phyloP scores from a whole-genome alignment of 148 eudicot species.

The Amaranthus cruentus region DNA sequence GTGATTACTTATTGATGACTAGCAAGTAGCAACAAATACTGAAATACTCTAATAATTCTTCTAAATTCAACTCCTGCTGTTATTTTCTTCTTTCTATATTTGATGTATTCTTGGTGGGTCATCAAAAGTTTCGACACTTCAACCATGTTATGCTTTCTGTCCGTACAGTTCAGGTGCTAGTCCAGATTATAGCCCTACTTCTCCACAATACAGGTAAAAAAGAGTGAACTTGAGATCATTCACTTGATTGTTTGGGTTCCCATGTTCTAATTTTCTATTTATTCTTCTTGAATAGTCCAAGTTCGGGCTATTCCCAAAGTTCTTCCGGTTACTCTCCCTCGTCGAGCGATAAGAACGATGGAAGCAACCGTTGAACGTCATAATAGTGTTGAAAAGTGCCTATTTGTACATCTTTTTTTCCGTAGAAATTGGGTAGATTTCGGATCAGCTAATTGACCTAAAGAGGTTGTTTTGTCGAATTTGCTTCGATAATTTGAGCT shows the following conservation, averaged over 20 bases:
- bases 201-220: constrained; percentile 48
- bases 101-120: too few species aligned
- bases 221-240: background rate
- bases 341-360: constrained; percentile 36
- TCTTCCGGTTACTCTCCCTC: constrained; percentile 48
- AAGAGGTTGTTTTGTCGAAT: background rate
- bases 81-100: background rate
- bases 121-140: background rate
- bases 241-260: background rate
- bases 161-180: constrained; percentile 41
- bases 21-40: too few species aligned
- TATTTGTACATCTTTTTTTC: too few species aligned
- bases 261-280: background rate
- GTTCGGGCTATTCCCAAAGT: constrained; percentile 43
- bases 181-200: constrained; percentile 49
- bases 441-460: background rate
- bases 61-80: background rate
- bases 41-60: too few species aligned
- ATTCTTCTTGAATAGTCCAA: constrained; percentile 29
- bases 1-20: too few species aligned
- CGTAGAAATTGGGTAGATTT: too few species aligned
- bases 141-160: constrained; percentile 21
- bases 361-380: constrained; percentile 17
- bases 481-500: background rate
- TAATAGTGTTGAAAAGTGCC: too few species aligned